Evolutionary conservation across 352 stramenopile species (phyloP), one percentile per base, ranked within the genome.

Genomic region (Plasmopara halstedii): DNA sequence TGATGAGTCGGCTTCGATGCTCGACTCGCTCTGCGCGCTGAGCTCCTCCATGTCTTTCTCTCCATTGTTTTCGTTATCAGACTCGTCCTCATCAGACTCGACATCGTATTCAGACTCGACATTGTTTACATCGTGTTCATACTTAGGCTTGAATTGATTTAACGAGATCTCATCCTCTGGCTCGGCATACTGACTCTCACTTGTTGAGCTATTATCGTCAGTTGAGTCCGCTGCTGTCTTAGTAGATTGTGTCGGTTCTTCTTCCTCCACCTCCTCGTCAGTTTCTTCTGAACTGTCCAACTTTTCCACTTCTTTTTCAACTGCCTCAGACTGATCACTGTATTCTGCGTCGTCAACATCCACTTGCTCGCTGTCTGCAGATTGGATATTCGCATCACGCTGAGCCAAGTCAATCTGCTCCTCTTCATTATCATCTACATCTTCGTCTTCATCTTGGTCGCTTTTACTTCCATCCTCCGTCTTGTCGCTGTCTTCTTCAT

Each of bases 361-460:
- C 13, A 48, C 38, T 15, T 48, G 26, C 9, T 58, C 47, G 0
- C 19, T 25, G 21, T 55, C 23, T 33, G 10, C 29, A 37, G 43
- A 14, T 35, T 4, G 31, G 6, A 14, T 14, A 17, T 5, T 35
- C 29, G 4, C 49, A n/a, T 67, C 39, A 2, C 31, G 23, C 49
- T 63, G 54, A 13, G 54, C 49, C 27, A 63, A 22, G 14, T 34
- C 49, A 23, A 55, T 58, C 23, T 19, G 33, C 39, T 53, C 56
- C 23, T 62, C 47, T 35, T 25, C 42, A 45, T 62, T 41, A 11
- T 19, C 39, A 5, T 37, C 50, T 25, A 53, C 32, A 6, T 35
- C 31, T 35, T 35, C 31, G 13, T 35, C 31, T 17, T 7, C n/a
- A 14, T 54, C 50, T 21, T 53, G 17, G 15, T 58, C 42, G 6